These are phyloP conservation scores for Klebsormidium nitens DNA, from an alignment of 139 green algal genomes.

Conservation along the genomic window DNA sequence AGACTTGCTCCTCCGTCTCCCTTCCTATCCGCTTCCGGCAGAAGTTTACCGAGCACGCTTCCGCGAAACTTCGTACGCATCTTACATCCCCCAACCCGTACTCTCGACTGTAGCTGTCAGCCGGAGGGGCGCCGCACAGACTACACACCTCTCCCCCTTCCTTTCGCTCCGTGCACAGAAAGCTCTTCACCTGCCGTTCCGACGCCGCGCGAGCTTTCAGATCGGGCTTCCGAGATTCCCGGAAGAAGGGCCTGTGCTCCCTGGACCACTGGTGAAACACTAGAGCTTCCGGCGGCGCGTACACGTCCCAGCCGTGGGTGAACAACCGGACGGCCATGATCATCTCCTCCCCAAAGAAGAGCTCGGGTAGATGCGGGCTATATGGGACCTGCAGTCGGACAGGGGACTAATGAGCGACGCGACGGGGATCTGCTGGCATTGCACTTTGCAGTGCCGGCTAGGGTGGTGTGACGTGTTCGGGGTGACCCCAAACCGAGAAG, in stretches of 20 bases:
- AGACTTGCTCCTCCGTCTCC: too few species aligned
- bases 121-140: background rate
- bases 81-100: conserved; percentile 9
- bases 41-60: conserved; percentile 17
- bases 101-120: background rate
- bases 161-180: conserved; percentile 13
- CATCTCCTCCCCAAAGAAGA: conserved; percentile 74
- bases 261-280: conserved; percentile 50
- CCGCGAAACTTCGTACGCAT: background rate
- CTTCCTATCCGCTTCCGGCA: conserved; percentile 15
- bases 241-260: background rate
- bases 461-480: too few species aligned
- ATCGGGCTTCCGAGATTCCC: background rate
- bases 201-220: conserved; percentile 5
- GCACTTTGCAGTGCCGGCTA: too few species aligned
- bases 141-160: background rate
- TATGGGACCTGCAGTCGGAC: conserved; percentile 19
- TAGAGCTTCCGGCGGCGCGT: conserved; percentile 42
- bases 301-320: conserved; percentile 60
- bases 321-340: conserved; percentile 57
- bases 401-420: too few species aligned
- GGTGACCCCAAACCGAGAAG: too few species aligned
- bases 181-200: conserved; percentile 1
- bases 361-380: conserved; percentile 49
- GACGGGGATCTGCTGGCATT: too few species aligned